These are phyloP conservation scores for Cercospora sesami DNA, from an alignment of 2,329 filamentous ascomycete genomes.

Conservation along the genomic window DNA sequence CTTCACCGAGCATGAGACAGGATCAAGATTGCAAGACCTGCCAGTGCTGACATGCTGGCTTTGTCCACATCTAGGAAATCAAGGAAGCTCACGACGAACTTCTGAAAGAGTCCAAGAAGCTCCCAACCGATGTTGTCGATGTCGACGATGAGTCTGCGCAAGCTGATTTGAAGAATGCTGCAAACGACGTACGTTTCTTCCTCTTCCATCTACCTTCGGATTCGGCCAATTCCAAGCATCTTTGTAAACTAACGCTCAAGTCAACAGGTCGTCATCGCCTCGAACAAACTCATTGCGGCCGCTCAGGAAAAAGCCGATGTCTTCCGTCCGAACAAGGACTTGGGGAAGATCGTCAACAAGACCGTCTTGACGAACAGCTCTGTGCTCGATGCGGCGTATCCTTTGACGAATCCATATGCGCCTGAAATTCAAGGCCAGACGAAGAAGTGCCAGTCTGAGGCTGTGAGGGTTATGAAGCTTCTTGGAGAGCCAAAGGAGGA, in stretches of 20 bases:
- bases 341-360: constrained; percentile 30
- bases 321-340: constrained; percentile 24
- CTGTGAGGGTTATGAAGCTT: constrained; percentile 19
- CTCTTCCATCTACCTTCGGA: too few relatives aligned
- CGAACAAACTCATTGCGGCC: constrained; percentile 24
- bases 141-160: constrained; percentile 29
- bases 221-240: too few relatives aligned
- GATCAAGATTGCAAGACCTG: background rate
- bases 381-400: constrained; percentile 25
- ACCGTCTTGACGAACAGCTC: constrained; percentile 24
- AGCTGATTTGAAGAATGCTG: constrained; percentile 26
- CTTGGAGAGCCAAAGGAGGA: background rate
- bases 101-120: constrained; percentile 24
- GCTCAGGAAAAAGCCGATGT: constrained; percentile 25
- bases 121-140: constrained; percentile 24
- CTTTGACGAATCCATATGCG: constrained; percentile 24
- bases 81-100: constrained; percentile 22
- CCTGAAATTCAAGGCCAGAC: constrained; percentile 26
- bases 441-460: constrained; percentile 25
- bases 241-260: background rate
- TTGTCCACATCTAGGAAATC: constrained; percentile 20
- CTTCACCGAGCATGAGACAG: background rate
- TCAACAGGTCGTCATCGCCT: constrained; percentile 23
- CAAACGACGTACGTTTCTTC: constrained; percentile 18
- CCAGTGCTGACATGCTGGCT: background rate